These are phyloP conservation scores for Dactylorhiza incarnata DNA, from an alignment of 106 monocot species.

Conservation along the genomic window DNA sequence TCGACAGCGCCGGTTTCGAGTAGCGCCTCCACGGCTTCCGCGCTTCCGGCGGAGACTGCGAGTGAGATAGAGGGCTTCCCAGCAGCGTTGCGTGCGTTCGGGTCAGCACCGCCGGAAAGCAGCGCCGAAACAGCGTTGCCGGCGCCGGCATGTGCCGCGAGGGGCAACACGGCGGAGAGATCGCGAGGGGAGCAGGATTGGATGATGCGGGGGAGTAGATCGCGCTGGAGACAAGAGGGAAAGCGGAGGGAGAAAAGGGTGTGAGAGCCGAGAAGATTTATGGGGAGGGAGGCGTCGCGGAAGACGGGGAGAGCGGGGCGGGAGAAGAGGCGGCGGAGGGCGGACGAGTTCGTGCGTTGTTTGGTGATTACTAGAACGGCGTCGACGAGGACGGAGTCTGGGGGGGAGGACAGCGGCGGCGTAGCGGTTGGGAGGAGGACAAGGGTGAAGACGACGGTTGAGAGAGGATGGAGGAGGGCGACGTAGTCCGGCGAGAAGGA, in stretches of 20 bases:
- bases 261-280: conserved; percentile 15
- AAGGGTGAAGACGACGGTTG: conserved; percentile 13
- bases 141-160: conserved; percentile 7
- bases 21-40: conserved; percentile 11
- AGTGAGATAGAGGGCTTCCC: conserved; percentile 14
- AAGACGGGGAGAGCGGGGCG: conserved; percentile 9
- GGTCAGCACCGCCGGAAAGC: conserved; percentile 27
- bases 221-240: not conserved
- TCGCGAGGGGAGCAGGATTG: conserved; percentile 11
- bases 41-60: conserved; percentile 23
- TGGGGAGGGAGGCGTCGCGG: conserved; percentile 12
- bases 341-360: not conserved
- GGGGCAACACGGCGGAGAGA: conserved; percentile 14
- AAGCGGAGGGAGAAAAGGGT: conserved; percentile 8
- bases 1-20: conserved; percentile 19
- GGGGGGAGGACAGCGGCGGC: conserved; percentile 11
- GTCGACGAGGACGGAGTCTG: conserved; percentile 6
- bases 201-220: conserved; percentile 1
- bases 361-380: conserved; percentile 5
- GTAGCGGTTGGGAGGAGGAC: not conserved
- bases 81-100: conserved; percentile 5
- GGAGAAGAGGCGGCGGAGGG: conserved; percentile 14
- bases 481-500: conserved; percentile 6
- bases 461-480: conserved; percentile 13
- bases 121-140: conserved; percentile 14